phyloP scores from a whole-genome alignment of 306 rosid genomes.

The Trifolium pratense region DNA sequence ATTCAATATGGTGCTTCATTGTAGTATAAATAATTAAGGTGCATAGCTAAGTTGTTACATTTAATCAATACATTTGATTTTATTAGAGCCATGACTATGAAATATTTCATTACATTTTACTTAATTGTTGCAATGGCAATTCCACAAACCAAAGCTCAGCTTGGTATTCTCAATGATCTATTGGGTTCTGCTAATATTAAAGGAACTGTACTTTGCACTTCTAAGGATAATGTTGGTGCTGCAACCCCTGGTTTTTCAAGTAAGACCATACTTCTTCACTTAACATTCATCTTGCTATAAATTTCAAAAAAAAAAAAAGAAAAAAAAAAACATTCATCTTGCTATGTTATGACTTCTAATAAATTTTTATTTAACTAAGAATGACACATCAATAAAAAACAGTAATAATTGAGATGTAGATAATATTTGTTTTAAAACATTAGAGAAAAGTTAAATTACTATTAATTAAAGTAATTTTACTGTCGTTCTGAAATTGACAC shows the following conservation, averaged over 20 bases:
- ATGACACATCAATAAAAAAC: no score
- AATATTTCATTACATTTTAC: neutral
- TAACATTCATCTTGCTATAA: neutral
- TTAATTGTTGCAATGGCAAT: neutral
- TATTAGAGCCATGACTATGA: conserved; percentile 29
- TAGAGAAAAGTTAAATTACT: no score
- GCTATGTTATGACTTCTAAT: neutral
- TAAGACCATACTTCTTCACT: conserved; percentile 26
- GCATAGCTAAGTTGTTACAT: conserved; percentile 11
- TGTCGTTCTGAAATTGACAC: no score
- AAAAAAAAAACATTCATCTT: no score
- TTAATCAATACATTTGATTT: neutral
- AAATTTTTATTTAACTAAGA: no score
- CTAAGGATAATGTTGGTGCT: conserved; percentile 18
- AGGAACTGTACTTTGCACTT: conserved; percentile 45
- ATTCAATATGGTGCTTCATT: neutral
- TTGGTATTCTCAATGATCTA: conserved; percentile 29
- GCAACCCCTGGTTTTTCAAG: conserved; percentile 38
- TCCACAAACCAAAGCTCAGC: neutral
- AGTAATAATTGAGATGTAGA: no score
- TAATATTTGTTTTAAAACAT: no score
- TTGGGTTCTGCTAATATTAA: conserved; percentile 32
- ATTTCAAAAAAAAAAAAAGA: no score
- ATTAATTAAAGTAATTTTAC: no score
- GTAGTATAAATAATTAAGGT: conserved; percentile 37